Conservation (phyloP, 139 green algal species). For the Medakamo hakoo region DNA sequence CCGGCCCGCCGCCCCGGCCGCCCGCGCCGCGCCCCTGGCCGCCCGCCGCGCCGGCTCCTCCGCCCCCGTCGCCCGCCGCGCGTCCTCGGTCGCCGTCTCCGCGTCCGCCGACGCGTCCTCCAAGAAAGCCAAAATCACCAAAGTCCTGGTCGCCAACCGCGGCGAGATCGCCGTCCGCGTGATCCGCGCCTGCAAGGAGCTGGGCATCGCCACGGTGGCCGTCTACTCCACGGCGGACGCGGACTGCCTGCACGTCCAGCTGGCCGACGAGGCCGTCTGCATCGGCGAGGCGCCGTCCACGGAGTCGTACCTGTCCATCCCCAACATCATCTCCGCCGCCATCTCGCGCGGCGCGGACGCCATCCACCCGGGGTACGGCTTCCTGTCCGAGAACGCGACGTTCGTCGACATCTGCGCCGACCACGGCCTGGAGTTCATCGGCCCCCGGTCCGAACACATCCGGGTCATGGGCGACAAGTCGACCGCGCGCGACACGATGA, state of each 20-base stretch:
- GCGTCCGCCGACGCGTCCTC: neutral
- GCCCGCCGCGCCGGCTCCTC: neutral
- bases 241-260: slow-evolving; percentile 69
- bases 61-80: neutral
- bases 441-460: slow-evolving; percentile 75
- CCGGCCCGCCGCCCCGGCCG: neutral
- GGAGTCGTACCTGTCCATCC: slow-evolving; percentile 88
- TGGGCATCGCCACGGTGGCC: slow-evolving; percentile 74
- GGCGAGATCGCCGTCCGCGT: slow-evolving; percentile 87
- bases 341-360: slow-evolving; percentile 67
- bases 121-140: slow-evolving; percentile 12
- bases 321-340: slow-evolving; percentile 80
- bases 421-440: slow-evolving; percentile 94
- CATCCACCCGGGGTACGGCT: slow-evolving; percentile 82
- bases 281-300: slow-evolving; percentile 66
- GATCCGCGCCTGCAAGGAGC: slow-evolving; percentile 82
- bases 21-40: neutral
- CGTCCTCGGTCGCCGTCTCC: neutral
- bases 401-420: slow-evolving; percentile 95
- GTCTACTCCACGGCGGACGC: slow-evolving; percentile 80
- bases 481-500: slow-evolving; percentile 88
- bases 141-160: slow-evolving; percentile 82
- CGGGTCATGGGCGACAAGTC: slow-evolving; percentile 91
- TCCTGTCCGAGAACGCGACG: slow-evolving; percentile 84
- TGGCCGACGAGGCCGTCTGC: slow-evolving; percentile 87